Conservation (phyloP, 2,329 filamentous ascomycete species). For the Pyrenochaeta sp. region DNA sequence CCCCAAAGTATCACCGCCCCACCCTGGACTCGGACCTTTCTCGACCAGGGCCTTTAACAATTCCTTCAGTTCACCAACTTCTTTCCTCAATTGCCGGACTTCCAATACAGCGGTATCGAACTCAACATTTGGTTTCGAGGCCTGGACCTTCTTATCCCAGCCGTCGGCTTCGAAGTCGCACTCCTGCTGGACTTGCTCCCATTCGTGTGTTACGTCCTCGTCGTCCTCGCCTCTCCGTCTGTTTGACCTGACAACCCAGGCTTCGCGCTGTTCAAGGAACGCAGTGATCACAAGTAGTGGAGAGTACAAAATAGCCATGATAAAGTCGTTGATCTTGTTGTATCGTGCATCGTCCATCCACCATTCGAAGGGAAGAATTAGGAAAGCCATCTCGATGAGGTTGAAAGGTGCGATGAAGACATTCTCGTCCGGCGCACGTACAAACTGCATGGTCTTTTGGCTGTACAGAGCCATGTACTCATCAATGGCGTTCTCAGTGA, state of each 20-base stretch:
- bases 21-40: slow-evolving; percentile 13
- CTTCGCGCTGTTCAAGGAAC: slow-evolving; percentile 58
- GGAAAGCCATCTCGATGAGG: slow-evolving; percentile 82
- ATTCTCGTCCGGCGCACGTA: slow-evolving; percentile 96
- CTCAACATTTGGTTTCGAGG: slow-evolving; percentile 82
- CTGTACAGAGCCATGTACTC: slow-evolving; percentile 94
- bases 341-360: slow-evolving; percentile 83
- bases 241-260: slow-evolving; percentile 73
- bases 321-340: slow-evolving; percentile 82
- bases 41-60: slow-evolving; percentile 42
- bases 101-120: slow-evolving; percentile 80
- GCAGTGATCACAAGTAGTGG: slow-evolving; percentile 84
- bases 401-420: slow-evolving; percentile 98
- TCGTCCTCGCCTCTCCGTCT: slow-evolving; percentile 83
- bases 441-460: slow-evolving; percentile 95
- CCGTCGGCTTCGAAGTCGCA: slow-evolving; percentile 84
- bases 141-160: slow-evolving; percentile 82
- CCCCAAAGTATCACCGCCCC: slow-evolving; percentile 43
- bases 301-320: slow-evolving; percentile 87
- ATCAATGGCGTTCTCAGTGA: slow-evolving; percentile 90
- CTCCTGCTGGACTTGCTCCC: slow-evolving; percentile 81
- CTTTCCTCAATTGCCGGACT: slow-evolving; percentile 53
- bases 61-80: slow-evolving; percentile 57
- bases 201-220: slow-evolving; percentile 88
- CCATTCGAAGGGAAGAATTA: slow-evolving; percentile 90